Base-by-base conservation (phyloP, 371 early-diverging fungal genomes). In the Mortierella sp. region DNA sequence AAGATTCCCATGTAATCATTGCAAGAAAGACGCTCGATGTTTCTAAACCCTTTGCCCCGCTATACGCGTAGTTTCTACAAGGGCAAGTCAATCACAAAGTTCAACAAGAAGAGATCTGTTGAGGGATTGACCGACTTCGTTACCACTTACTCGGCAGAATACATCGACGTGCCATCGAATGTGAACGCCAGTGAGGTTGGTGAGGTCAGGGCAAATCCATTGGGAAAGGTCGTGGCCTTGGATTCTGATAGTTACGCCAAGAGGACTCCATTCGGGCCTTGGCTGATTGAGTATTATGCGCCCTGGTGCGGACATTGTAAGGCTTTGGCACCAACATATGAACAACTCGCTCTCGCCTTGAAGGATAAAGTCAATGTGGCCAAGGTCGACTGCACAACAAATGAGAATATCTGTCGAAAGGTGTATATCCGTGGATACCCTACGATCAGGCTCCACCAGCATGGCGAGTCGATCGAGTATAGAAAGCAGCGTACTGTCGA, bases 291-390 rank as follows among this genome's bases (percentile, higher is more conserved):
- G 71, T 94, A 90, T 79, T 92, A 87, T 80, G 92, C 95, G 19
- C 95, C 96, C 7, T 95, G 94, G 93, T 96, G 96, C 72, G 82
- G 85, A 17, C 93, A 94, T 80, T 97, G 98, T 82, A 82, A 93
- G 73, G 64, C 78, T 0, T 80, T 97, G 71, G 93, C 92, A 19
- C 95, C 96, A 8, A 82, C 84, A n/a, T 96, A 92, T 90, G 87
- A 80, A n/a, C 80, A 87, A 52, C 81, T 96, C 60, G 94, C 90
- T 19, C 71, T 68, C 8, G 72, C 78, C 27, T 65, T 93, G 50
- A 83, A 85, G 67, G 87, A 85, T 27, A 80, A 89, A 70, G 83
- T 93, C 50, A 91, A 95, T 58, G 83, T 97, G 7, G 96, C 90
- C 44, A 87, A 91, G 72, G 89, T 96, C 27, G 91, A 96, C 81